Conservation (phyloP, 2,329 filamentous ascomycete genomes). For the Xylogone sp. region DNA sequence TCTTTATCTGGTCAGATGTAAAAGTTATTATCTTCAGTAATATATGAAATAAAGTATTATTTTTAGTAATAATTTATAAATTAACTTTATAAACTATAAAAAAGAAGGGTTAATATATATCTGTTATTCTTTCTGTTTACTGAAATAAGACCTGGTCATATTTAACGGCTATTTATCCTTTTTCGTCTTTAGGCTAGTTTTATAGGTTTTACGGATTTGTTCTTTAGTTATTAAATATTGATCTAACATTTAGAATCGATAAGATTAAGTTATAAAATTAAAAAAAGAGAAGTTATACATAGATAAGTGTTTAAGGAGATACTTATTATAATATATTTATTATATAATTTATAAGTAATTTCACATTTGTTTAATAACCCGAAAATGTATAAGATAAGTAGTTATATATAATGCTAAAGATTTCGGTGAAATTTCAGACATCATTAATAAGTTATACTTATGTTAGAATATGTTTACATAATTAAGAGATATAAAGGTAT, state of each 20-base stretch:
- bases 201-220: not conserved
- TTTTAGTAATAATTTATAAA: not conserved
- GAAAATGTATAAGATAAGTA: not conserved
- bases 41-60: not conserved
- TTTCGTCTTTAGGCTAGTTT: slow-evolving; percentile 1
- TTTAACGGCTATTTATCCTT: slow-evolving; percentile 4
- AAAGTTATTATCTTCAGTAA: not conserved
- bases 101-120: not conserved
- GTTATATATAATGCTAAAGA: not conserved
- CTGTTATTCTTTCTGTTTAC: slow-evolving; percentile 1
- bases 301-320: not conserved
- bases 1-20: slow-evolving; percentile 3
- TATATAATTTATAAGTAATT: not conserved
- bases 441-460: not conserved
- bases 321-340: not conserved
- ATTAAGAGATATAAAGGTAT: too few relatives aligned
- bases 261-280: too few relatives aligned
- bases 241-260: not conserved
- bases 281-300: too few relatives aligned
- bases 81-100: not conserved
- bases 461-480: too few relatives aligned
- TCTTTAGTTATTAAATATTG: not conserved
- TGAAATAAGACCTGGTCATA: not conserved
- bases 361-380: not conserved
- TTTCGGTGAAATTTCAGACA: not conserved